Evolutionary conservation across 345 rosid genomes (phyloP).

Genomic region (Luvunga scandens): DNA sequence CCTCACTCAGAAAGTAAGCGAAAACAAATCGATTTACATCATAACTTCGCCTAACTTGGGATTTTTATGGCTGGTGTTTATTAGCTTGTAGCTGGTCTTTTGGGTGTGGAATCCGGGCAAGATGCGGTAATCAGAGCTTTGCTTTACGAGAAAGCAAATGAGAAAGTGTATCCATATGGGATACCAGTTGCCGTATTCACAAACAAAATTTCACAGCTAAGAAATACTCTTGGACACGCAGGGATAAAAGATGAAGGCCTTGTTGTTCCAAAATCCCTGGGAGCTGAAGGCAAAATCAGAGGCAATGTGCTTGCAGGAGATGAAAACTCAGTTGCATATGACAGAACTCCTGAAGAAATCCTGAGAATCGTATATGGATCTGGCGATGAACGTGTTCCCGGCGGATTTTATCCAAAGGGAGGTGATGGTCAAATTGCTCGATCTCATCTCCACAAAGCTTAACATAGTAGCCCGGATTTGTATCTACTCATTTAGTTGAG

Average conservation of each 20-base stretch:
- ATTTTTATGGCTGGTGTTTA: not conserved
- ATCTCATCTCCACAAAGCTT: conserved; percentile 3
- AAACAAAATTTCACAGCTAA: conserved; percentile 22
- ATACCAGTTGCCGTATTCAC: conserved; percentile 48
- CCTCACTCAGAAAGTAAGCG: not conserved
- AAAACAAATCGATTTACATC: not conserved
- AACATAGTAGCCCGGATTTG: not conserved
- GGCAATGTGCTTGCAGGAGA: conserved; percentile 46
- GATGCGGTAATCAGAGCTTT: conserved; percentile 69
- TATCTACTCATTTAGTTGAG: not conserved
- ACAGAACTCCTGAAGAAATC: conserved; percentile 32
- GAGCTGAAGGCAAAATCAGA: conserved; percentile 30
- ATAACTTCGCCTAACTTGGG: not conserved
- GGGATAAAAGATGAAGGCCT: conserved; percentile 47
- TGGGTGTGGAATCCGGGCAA: conserved; percentile 79
- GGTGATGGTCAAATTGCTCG: conserved; percentile 33
- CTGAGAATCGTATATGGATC: conserved; percentile 33
- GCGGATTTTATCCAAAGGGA: conserved; percentile 42
- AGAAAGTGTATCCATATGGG: conserved; percentile 37
- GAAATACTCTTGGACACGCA: conserved; percentile 29
- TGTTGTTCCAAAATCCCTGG: conserved; percentile 13
- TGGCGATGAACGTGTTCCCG: conserved; percentile 29
- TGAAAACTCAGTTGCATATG: conserved; percentile 24
- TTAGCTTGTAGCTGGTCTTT: conserved; percentile 78
- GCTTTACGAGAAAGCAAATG: conserved; percentile 35